These are phyloP conservation scores for Hypoxylon rubiginosum DNA, from an alignment of 2,329 filamentous ascomycete species.

Conservation along the genomic window DNA sequence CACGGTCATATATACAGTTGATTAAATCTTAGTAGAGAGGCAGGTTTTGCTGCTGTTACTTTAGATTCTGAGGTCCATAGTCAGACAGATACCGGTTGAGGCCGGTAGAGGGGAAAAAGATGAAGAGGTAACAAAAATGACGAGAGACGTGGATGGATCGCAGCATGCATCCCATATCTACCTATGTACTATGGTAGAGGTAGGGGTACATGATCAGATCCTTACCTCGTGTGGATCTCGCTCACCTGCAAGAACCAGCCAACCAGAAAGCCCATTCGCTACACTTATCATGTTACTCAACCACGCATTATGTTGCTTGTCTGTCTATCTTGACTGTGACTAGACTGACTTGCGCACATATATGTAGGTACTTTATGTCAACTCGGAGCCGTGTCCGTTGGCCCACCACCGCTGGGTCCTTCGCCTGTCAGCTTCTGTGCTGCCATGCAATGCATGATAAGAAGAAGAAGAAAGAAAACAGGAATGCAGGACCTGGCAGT, in stretches of 20 bases:
- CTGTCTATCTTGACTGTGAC: too few relatives aligned
- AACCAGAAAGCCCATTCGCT: slow-evolving; percentile 1
- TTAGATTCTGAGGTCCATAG: not conserved
- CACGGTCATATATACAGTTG: not conserved
- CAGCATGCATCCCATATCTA: not conserved
- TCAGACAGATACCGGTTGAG: not conserved
- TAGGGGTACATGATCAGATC: slow-evolving; percentile 18
- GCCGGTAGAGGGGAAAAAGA: slow-evolving; percentile 2
- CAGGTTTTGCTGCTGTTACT: not conserved
- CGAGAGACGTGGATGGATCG: not conserved
- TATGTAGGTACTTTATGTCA: not conserved
- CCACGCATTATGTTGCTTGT: not conserved
- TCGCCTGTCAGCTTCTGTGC: slow-evolving; percentile 12
- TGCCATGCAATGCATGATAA: slow-evolving; percentile 22
- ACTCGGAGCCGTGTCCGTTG: slow-evolving; percentile 11
- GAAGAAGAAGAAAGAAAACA: slow-evolving; percentile 9
- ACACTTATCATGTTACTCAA: not conserved
- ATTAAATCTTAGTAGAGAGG: not conserved
- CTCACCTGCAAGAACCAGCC: slow-evolving; percentile 11
- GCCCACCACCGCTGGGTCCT: slow-evolving; percentile 5
- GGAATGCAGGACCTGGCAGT: slow-evolving; percentile 1
- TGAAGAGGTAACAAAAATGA: too few relatives aligned
- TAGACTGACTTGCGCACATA: not conserved
- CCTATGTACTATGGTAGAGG: not conserved
- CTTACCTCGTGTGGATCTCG: slow-evolving; percentile 22